phyloP scores from a whole-genome alignment of 768 basidiomycete species.

The Cystoderma amianthinum region DNA sequence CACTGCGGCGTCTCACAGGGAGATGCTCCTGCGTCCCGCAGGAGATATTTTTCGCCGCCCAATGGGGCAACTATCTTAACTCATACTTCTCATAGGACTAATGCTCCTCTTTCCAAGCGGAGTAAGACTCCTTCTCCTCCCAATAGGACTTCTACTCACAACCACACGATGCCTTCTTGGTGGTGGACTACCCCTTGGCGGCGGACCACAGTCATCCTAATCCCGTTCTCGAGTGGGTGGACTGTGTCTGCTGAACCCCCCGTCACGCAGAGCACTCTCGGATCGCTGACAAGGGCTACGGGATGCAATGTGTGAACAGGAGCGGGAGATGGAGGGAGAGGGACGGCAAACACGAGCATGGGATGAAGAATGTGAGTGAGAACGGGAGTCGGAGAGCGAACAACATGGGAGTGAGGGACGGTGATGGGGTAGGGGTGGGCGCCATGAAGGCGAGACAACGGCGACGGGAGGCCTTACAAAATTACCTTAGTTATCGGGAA shows the following conservation, averaged over 20 bases:
- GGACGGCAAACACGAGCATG: conserved; percentile 27
- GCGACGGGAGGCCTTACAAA: conserved; percentile 26
- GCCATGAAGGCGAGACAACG: conserved; percentile 21
- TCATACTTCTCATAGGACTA: conserved; percentile 12
- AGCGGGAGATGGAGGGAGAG: conserved; percentile 45
- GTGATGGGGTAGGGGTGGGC: conserved; percentile 12
- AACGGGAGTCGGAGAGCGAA: conserved; percentile 24
- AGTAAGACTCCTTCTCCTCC: conserved; percentile 23
- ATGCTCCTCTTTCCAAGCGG: conserved; percentile 7
- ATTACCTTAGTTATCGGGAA: conserved; percentile 5
- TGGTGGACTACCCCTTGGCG: conserved; percentile 18
- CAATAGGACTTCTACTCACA: conserved; percentile 27
- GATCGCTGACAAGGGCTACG: no score
- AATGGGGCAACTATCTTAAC: conserved; percentile 24
- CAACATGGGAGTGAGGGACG: not conserved
- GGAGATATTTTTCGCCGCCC: no score
- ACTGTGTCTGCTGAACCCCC: conserved; percentile 40
- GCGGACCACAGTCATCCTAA: conserved; percentile 21
- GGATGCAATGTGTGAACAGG: no score
- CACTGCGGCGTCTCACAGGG: conserved; percentile 14
- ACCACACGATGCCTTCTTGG: not conserved
- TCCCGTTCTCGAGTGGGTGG: conserved; percentile 44
- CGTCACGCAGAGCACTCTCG: no score
- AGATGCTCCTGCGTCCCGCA: no score
- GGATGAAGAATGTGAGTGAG: conserved; percentile 30